phyloP scores from a whole-genome alignment of 805 yeast genomes.

The Candida ipomoeae region DNA sequence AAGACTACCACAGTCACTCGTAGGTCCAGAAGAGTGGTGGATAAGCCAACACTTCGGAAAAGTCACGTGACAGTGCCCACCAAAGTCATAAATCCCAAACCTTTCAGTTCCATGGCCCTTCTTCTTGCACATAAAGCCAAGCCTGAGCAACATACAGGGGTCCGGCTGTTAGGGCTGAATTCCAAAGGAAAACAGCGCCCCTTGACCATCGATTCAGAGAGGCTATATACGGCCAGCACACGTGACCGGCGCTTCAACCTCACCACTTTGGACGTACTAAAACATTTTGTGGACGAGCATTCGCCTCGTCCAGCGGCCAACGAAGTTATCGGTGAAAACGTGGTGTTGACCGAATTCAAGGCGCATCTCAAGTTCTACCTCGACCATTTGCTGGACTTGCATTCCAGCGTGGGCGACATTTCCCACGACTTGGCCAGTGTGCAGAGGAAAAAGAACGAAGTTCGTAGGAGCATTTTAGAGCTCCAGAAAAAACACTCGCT shows the following conservation, averaged over 20 bases:
- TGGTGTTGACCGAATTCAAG: conserved; percentile 30
- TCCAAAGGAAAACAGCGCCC: conserved; percentile 26
- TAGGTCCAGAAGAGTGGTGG: conserved; percentile 13
- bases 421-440: conserved; percentile 24
- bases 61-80: conserved; percentile 2
- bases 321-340: conserved; percentile 18
- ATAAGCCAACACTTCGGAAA: conserved; percentile 13
- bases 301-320: conserved; percentile 20
- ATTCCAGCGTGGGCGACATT: conserved; percentile 32
- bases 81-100: conserved; percentile 5
- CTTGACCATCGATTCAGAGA: conserved; percentile 25
- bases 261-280: conserved; percentile 36
- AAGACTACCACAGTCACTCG: conserved; percentile 12
- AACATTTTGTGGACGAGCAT: conserved; percentile 28
- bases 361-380: conserved; percentile 26
- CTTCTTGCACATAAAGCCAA: conserved; percentile 5
- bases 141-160: not conserved
- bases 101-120: conserved; percentile 12
- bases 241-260: conserved; percentile 25
- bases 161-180: conserved; percentile 16
- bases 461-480: conserved; percentile 28
- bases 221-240: conserved; percentile 21
- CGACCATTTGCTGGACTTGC: conserved; percentile 29
- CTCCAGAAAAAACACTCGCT: conserved; percentile 26
- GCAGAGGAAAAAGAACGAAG: conserved; percentile 31